Evolutionary conservation across 2,329 filamentous ascomycete genomes (phyloP).

Genomic region (Cladobotryum mycophilum): DNA sequence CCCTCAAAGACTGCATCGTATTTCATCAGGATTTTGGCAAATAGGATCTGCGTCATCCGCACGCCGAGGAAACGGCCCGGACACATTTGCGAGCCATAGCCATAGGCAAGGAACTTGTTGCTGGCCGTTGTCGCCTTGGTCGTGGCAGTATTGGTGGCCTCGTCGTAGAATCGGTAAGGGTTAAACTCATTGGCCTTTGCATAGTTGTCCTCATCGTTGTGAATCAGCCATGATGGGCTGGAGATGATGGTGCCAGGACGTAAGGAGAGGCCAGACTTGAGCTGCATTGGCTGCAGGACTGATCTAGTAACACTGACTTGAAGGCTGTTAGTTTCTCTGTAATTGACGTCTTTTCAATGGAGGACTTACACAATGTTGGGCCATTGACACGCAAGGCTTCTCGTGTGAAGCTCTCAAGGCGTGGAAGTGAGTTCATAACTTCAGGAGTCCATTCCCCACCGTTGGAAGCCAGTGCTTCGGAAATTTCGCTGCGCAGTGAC

Average conservation of each 20-base stretch:
- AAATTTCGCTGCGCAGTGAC: background rate
- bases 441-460: conserved; percentile 5
- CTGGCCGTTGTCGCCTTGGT: conserved; percentile 5
- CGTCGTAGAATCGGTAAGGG: conserved; percentile 9
- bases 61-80: conserved; percentile 9
- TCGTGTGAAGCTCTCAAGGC: conserved; percentile 8
- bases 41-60: conserved; percentile 9
- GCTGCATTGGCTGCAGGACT: conserved; percentile 1
- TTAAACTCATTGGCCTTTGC: conserved; percentile 5
- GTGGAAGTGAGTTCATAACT: conserved; percentile 7
- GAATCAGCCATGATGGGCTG: conserved; percentile 4
- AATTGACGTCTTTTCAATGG: background rate
- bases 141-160: conserved; percentile 3
- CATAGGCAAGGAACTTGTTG: conserved; percentile 7
- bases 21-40: conserved; percentile 9
- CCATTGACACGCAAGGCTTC: conserved; percentile 9
- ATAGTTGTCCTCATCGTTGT: conserved; percentile 10
- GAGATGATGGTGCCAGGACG: conserved; percentile 5
- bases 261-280: conserved; percentile 2
- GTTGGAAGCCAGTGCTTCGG: background rate
- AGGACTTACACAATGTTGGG: conserved; percentile 7
- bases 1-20: conserved; percentile 4
- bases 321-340: background rate
- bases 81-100: conserved; percentile 8
- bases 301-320: conserved; percentile 8